Conservation (phyloP, 129 eudicot species). For the Lactuca sativa region DNA sequence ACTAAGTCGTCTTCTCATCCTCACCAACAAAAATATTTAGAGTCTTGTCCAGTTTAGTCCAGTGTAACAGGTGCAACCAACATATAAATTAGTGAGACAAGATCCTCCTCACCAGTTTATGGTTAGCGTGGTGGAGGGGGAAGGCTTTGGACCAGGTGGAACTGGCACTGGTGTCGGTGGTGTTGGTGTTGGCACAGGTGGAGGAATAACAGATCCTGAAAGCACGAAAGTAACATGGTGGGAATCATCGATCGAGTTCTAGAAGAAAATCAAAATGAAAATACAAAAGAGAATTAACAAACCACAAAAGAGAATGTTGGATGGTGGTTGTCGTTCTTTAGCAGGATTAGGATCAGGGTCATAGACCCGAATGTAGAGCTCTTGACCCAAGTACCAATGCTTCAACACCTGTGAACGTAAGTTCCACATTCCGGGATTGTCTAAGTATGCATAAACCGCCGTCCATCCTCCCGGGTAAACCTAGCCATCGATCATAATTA, state of each 20-base stretch:
- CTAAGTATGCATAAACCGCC: conserved; percentile 61
- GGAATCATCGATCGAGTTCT: neutral
- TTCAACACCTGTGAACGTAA: conserved; percentile 60
- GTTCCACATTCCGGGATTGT: conserved; percentile 84
- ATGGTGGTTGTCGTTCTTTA: conserved; percentile 59
- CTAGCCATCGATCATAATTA: conserved; percentile 14
- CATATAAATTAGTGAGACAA: neutral
- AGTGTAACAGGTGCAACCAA: neutral
- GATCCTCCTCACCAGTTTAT: conserved; percentile 28
- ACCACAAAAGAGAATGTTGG: conserved; percentile 64
- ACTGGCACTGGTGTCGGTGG: conserved; percentile 35
- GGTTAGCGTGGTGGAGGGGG: conserved; percentile 22
- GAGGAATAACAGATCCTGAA: conserved; percentile 44
- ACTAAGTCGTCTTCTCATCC: no score
- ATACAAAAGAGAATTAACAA: neutral
- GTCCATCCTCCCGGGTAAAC: conserved; percentile 65
- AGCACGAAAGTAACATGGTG: neutral
- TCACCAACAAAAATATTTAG: no score
- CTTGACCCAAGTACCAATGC: conserved; percentile 72
- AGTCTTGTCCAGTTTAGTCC: neutral
- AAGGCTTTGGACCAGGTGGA: conserved; percentile 21
- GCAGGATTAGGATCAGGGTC: conserved; percentile 64
- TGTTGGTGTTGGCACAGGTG: conserved; percentile 31
- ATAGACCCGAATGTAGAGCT: conserved; percentile 58
- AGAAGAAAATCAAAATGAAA: neutral